These are phyloP conservation scores for Cordyceps militaris DNA, from an alignment of 2,329 filamentous ascomycete species.

Conservation along the genomic window DNA sequence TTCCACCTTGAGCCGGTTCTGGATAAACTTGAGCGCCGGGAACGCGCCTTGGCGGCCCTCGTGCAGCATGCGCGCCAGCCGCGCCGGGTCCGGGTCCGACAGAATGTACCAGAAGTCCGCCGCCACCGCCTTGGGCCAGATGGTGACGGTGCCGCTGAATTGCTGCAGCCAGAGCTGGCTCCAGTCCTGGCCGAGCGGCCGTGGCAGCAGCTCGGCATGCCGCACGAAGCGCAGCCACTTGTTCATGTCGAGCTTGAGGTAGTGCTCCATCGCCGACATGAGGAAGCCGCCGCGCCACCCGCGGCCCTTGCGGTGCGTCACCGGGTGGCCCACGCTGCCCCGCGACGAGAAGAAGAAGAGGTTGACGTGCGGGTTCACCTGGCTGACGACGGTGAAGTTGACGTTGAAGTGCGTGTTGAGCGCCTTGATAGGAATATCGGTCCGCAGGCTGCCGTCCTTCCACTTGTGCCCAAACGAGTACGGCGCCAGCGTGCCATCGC, in stretches of 20 bases:
- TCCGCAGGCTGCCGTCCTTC: conserved; percentile 93
- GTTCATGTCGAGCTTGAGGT: conserved; percentile 90
- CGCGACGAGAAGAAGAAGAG: conserved; percentile 97
- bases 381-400: conserved; percentile 83
- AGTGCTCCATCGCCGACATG: conserved; percentile 86
- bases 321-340: conserved; percentile 83
- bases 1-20: conserved; percentile 81
- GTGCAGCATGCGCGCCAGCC: conserved; percentile 81
- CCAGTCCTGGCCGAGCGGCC: conserved; percentile 92
- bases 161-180: conserved; percentile 92
- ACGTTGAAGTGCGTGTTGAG: conserved; percentile 97
- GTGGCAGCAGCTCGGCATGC: conserved; percentile 83
- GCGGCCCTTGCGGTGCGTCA: conserved; percentile 85
- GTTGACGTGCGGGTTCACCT: conserved; percentile 96
- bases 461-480: conserved; percentile 98
- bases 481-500: conserved; percentile 68
- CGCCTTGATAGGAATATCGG: conserved; percentile 90
- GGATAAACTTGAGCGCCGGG: conserved; percentile 85
- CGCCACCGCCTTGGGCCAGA: conserved; percentile 78
- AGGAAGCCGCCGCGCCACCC: conserved; percentile 96
- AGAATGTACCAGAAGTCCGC: conserved; percentile 84
- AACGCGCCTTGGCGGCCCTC: conserved; percentile 85
- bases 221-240: conserved; percentile 97
- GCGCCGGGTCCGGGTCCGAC: conserved; percentile 67
- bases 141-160: conserved; percentile 90